These are phyloP conservation scores for Trypanosoma avium DNA, from an alignment of 208 protist genomes.

Conservation along the genomic window DNA sequence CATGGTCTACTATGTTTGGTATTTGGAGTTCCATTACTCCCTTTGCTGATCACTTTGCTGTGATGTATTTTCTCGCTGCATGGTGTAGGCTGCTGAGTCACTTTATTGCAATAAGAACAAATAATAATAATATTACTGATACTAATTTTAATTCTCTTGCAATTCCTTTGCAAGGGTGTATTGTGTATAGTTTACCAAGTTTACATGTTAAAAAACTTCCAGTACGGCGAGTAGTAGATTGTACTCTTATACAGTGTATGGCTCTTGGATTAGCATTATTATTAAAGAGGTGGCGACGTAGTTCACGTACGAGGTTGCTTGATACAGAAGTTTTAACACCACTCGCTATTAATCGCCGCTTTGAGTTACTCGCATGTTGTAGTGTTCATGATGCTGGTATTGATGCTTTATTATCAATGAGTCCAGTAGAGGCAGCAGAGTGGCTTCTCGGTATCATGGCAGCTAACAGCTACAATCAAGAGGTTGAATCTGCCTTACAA, in stretches of 20 bases:
- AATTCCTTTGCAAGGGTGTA: constrained; percentile 1
- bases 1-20: constrained; percentile 12
- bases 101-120: not conserved
- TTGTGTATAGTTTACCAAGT: constrained; percentile 34
- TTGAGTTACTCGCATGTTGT: not conserved
- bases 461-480: constrained; percentile 3
- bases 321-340: constrained; percentile 19
- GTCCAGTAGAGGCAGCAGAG: constrained; percentile 5
- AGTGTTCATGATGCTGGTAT: constrained; percentile 1
- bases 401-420: constrained; percentile 13
- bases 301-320: constrained; percentile 12
- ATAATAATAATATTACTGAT: not conserved
- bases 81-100: constrained; percentile 17
- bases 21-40: constrained; percentile 17
- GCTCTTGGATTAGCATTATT: constrained; percentile 26
- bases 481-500: constrained; percentile 7
- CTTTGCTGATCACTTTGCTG: constrained; percentile 24
- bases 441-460: constrained; percentile 18
- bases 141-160: too few species aligned
- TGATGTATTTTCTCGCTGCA: constrained; percentile 16
- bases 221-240: constrained; percentile 3
- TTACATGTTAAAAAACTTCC: constrained; percentile 39
- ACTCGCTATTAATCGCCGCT: constrained; percentile 1
- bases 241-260: constrained; percentile 31
- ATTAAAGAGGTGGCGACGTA: not conserved